phyloP scores from a whole-genome alignment of 306 rosid species.

The Acacia melanoxylon region DNA sequence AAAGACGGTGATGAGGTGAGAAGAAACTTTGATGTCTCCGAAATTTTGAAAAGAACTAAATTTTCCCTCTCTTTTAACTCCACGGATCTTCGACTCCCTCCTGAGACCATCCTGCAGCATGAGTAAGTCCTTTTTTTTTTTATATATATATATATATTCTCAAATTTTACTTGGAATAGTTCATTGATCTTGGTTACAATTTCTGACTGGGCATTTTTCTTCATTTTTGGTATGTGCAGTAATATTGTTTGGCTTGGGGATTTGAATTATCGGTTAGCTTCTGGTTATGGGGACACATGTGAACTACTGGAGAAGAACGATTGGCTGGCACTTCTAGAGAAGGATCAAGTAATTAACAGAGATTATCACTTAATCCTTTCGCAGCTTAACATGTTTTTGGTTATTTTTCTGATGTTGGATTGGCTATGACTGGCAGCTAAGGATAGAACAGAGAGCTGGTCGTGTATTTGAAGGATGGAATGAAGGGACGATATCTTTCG shows the following conservation, averaged over 20 bases:
- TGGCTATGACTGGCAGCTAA: slow-evolving; percentile 49
- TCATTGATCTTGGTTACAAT: neutral
- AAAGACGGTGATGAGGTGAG: slow-evolving; percentile 76
- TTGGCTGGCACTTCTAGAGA: slow-evolving; percentile 82
- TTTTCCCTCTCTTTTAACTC: slow-evolving; percentile 49
- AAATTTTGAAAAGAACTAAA: slow-evolving; percentile 78
- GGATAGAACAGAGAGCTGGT: slow-evolving; percentile 79
- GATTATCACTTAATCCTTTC: neutral
- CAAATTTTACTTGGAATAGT: neutral
- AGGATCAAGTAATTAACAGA: slow-evolving; percentile 68
- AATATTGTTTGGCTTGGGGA: slow-evolving; percentile 96
- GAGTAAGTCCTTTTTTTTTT: slow-evolving; percentile 53
- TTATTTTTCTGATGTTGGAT: neutral
- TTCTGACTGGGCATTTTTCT: neutral
- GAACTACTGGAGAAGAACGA: slow-evolving; percentile 68
- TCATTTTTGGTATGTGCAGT: slow-evolving; percentile 33
- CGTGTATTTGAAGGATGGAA: slow-evolving; percentile 89
- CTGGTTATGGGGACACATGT: slow-evolving; percentile 54
- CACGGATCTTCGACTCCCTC: slow-evolving; percentile 34
- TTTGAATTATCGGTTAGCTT: slow-evolving; percentile 79
- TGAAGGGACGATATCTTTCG: slow-evolving; percentile 78
- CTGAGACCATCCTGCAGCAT: slow-evolving; percentile 67
- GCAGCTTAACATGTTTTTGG: neutral
- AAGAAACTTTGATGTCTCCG: slow-evolving; percentile 71
- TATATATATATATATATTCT: neutral